phyloP scores from a whole-genome alignment of 805 yeast genomes.

The Kodamaea fukazawae region DNA sequence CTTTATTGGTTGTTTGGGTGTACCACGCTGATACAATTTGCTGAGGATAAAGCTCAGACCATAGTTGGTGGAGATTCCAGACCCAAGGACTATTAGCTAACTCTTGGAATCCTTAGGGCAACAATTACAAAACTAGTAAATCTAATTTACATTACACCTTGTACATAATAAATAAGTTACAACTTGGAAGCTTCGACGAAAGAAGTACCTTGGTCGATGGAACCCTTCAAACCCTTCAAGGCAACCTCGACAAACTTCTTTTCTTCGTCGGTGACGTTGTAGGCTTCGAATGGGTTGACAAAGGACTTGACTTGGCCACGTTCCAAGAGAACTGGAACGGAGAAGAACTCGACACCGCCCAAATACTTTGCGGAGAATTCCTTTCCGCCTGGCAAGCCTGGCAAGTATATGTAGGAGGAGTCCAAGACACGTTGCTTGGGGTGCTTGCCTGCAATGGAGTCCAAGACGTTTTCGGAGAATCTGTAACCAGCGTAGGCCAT shows the following conservation, averaged over 20 bases:
- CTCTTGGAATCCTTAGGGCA: too few relatives aligned
- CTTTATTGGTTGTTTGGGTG: too few relatives aligned
- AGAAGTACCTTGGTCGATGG: slow-evolving; percentile 39
- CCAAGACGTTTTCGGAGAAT: slow-evolving; percentile 65
- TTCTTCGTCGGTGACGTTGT: slow-evolving; percentile 31
- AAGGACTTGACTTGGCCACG: slow-evolving; percentile 37
- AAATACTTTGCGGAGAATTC: slow-evolving; percentile 34
- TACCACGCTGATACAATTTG: too few relatives aligned
- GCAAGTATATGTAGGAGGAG: slow-evolving; percentile 52
- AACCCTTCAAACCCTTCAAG: slow-evolving; percentile 36
- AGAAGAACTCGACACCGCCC: slow-evolving; percentile 44
- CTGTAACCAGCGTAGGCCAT: slow-evolving; percentile 92
- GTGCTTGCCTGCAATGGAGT: slow-evolving; percentile 57
- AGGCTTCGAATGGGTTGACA: slow-evolving; percentile 32
- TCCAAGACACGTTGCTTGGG: slow-evolving; percentile 43
- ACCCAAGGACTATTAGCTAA: too few relatives aligned
- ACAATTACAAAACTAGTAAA: too few relatives aligned
- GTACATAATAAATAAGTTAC: slow-evolving; percentile 13
- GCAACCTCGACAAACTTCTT: slow-evolving; percentile 35
- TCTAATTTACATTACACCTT: neutral
- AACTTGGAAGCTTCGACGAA: slow-evolving; percentile 41
- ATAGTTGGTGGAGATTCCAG: too few relatives aligned
- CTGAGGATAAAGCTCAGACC: too few relatives aligned
- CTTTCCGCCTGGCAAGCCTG: slow-evolving; percentile 50
- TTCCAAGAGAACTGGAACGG: slow-evolving; percentile 45